These are phyloP conservation scores for Lachancea dasiensis DNA, from an alignment of 805 yeast species.

Conservation along the genomic window DNA sequence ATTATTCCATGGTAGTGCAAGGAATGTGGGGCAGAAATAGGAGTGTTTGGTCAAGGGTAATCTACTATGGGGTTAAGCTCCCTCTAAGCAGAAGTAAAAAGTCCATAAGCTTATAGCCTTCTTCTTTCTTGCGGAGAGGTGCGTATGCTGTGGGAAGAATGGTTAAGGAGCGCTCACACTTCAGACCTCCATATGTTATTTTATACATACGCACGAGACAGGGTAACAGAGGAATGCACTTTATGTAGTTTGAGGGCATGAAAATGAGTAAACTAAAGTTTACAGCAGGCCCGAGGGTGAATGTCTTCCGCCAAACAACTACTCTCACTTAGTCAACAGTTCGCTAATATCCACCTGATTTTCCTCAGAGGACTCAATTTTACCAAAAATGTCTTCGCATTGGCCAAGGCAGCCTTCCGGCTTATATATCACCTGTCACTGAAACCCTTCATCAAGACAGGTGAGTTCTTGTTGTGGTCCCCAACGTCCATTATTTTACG, in stretches of 20 bases:
- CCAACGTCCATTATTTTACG: constrained; percentile 19
- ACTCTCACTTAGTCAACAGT: too few relatives aligned
- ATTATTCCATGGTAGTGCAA: constrained; percentile 40
- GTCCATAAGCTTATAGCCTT: constrained; percentile 1
- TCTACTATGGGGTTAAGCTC: too few relatives aligned
- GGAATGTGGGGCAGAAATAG: constrained; percentile 60
- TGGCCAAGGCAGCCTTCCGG: background rate
- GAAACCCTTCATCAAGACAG: constrained; percentile 3
- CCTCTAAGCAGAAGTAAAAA: background rate
- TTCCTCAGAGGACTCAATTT: background rate
- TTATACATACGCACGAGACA: background rate
- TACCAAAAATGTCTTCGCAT: background rate
- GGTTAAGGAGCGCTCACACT: too few relatives aligned
- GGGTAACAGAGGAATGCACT: constrained; percentile 1
- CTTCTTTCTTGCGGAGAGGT: too few relatives aligned
- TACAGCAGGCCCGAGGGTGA: too few relatives aligned
- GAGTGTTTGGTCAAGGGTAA: constrained; percentile 42
- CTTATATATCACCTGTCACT: constrained; percentile 1
- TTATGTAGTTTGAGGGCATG: too few relatives aligned
- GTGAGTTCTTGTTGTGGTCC: constrained; percentile 10
- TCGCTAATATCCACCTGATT: background rate
- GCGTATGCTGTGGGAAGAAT: too few relatives aligned
- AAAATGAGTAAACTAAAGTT: too few relatives aligned
- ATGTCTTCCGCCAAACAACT: too few relatives aligned
- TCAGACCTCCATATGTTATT: too few relatives aligned